phyloP scores from a whole-genome alignment of 2,329 filamentous ascomycete species.

The Diaporthe australafricana region DNA sequence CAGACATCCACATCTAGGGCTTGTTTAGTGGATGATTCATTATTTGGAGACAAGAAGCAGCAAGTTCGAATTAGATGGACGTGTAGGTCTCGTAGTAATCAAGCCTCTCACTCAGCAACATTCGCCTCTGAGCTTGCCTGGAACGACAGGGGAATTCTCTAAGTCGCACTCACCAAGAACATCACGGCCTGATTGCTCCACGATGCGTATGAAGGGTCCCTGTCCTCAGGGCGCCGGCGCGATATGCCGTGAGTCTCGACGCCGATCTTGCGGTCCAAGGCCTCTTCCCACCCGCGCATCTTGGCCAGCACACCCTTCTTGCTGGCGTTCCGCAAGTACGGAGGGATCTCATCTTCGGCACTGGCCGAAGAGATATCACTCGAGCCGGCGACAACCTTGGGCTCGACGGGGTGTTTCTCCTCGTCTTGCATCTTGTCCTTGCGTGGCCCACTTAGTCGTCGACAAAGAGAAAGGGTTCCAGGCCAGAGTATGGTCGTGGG shows the following conservation, averaged over 20 bases:
- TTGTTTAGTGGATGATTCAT: neutral
- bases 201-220: conserved; percentile 49
- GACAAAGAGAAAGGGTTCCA: neutral
- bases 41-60: too few species aligned
- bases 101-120: neutral
- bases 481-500: neutral
- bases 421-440: conserved; percentile 33
- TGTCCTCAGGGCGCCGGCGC: conserved; percentile 58
- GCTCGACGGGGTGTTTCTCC: conserved; percentile 30
- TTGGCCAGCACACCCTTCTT: conserved; percentile 47
- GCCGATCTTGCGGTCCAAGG: conserved; percentile 59
- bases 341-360: conserved; percentile 32
- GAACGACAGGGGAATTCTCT: neutral
- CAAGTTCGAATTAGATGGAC: neutral
- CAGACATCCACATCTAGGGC: conserved; percentile 58
- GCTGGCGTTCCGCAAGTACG: conserved; percentile 31
- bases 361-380: conserved; percentile 20
- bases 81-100: neutral
- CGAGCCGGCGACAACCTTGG: conserved; percentile 27
- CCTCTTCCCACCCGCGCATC: conserved; percentile 55
- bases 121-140: neutral
- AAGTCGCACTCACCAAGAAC: conserved; percentile 50
- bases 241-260: conserved; percentile 60
- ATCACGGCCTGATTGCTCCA: conserved; percentile 58
- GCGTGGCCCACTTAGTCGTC: neutral